Evolutionary conservation across 2,329 filamentous ascomycete genomes (phyloP), one percentile per base, ranked within the genome.

Genomic region (Penicillium sp.): DNA sequence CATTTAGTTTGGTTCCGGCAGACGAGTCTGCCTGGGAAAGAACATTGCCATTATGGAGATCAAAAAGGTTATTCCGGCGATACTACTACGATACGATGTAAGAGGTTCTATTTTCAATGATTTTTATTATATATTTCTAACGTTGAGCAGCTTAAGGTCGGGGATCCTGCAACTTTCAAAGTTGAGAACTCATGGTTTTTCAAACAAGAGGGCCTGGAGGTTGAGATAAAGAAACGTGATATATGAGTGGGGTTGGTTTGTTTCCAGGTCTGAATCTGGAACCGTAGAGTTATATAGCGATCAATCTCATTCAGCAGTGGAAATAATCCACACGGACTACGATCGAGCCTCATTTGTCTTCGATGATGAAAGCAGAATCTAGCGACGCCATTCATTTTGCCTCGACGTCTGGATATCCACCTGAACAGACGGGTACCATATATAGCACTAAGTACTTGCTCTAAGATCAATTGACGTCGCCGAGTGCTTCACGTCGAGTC

Each of bases 41-140:
- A 35, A 57, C 18, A 51, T 64, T 46, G 58, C 60, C 14, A 47
- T 60, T 22, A 33, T 64, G 33, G 62, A 64, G 44, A 51, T 64
- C 45, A 59, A 62, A 33, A 64, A 63, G 47, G 40, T 62, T 10
- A 52, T 64, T 28, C 57, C 60, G 0, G 50, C 41, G 2, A 24
- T 66, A 44, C n/a, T 64, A 22, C 36, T 60, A n/a, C 43, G 47
- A 16, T 64, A 60, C 28, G 51, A 63, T 48, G 56, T 60, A 41
- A 57, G 58, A n/a, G n/a, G n/a, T n/a, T 53, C 18, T 40, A 10
- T 5, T 24, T 40, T 40, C 38, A 18, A 40, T 40, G 11, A 24
- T 20, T 40, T 31, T 13, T 31, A 31, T 7, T 31, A 31, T 31
- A 7, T 31, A 7, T 13, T 31, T 13, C 36, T 40, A 18, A 40